Evolutionary conservation across 1,284 basidiomycete species (phyloP).

Genomic region (Schizophyllum commune): DNA sequence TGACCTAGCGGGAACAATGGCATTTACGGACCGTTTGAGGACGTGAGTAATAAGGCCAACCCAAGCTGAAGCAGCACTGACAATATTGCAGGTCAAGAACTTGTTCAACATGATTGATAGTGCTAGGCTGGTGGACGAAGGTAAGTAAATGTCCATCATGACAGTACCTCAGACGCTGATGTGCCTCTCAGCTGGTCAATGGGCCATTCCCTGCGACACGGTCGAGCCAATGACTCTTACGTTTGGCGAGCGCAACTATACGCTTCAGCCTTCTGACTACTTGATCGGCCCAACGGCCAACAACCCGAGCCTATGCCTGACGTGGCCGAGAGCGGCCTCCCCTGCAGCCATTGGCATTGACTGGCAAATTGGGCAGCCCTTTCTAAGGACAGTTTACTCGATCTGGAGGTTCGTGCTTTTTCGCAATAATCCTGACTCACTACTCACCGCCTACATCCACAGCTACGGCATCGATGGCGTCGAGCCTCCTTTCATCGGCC

Average conservation of each 20-base stretch:
- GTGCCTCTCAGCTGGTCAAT: slow-evolving; percentile 51
- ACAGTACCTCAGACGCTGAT: background rate
- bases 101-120: slow-evolving; percentile 59
- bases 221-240: slow-evolving; percentile 59
- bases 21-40: slow-evolving; percentile 75
- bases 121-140: slow-evolving; percentile 60
- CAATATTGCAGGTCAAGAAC: too few relatives aligned
- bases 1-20: slow-evolving; percentile 61
- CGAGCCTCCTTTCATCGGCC: slow-evolving; percentile 67
- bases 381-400: slow-evolving; percentile 80
- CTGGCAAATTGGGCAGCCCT: slow-evolving; percentile 80
- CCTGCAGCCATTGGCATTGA: slow-evolving; percentile 74
- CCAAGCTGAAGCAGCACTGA: too few relatives aligned
- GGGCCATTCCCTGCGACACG: slow-evolving; percentile 78
- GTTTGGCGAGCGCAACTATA: slow-evolving; percentile 63
- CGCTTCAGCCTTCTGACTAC: slow-evolving; percentile 76
- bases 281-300: slow-evolving; percentile 67
- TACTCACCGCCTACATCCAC: slow-evolving; percentile 6
- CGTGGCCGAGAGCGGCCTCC: slow-evolving; percentile 70
- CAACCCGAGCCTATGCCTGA: slow-evolving; percentile 64
- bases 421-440: slow-evolving; percentile 4
- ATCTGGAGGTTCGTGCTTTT: slow-evolving; percentile 57
- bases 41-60: slow-evolving; percentile 37
- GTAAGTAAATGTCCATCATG: slow-evolving; percentile 21
- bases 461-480: slow-evolving; percentile 68